Evolutionary conservation across 257 asterid species (phyloP).

Genomic region (Scutellaria minor): DNA sequence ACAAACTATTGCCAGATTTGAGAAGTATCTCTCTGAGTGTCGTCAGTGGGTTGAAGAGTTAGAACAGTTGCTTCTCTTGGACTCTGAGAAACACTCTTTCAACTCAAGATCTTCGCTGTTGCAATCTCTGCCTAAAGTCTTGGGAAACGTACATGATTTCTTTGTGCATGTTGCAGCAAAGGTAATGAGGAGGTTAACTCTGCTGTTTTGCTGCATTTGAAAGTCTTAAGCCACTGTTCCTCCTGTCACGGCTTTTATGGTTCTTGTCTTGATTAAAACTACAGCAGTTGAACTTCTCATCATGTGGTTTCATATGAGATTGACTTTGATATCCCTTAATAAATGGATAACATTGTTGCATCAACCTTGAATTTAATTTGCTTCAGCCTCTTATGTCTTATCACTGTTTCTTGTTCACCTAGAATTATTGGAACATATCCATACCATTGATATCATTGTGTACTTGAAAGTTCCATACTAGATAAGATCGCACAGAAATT

Average conservation of each 20-base stretch:
- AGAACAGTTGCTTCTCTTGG: slow-evolving; percentile 81
- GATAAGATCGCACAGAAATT: neutral
- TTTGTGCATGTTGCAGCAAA: slow-evolving; percentile 98
- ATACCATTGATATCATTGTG: neutral
- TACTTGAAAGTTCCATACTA: slow-evolving; percentile 14
- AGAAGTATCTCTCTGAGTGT: slow-evolving; percentile 82
- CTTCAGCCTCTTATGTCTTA: neutral
- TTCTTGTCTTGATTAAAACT: neutral
- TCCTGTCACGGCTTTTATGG: slow-evolving; percentile 1
- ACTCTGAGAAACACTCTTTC: slow-evolving; percentile 61
- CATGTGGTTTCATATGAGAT: slow-evolving; percentile 19
- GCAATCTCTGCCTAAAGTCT: slow-evolving; percentile 92
- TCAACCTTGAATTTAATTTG: neutral
- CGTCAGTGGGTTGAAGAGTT: slow-evolving; percentile 92
- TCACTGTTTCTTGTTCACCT: slow-evolving; percentile 16
- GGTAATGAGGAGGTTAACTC: slow-evolving; percentile 52
- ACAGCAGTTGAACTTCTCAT: neutral
- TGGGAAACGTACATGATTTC: slow-evolving; percentile 90
- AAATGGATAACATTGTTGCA: slow-evolving; percentile 4
- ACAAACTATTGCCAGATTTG: slow-evolving; percentile 90
- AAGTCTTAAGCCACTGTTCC: neutral
- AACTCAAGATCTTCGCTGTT: slow-evolving; percentile 67
- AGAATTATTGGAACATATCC: slow-evolving; percentile 1
- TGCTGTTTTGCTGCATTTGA: neutral
- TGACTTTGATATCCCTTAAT: neutral